Base-by-base conservation (phyloP, 371 early-diverging fungal species). In the Apophysomyces trapeziformis region DNA sequence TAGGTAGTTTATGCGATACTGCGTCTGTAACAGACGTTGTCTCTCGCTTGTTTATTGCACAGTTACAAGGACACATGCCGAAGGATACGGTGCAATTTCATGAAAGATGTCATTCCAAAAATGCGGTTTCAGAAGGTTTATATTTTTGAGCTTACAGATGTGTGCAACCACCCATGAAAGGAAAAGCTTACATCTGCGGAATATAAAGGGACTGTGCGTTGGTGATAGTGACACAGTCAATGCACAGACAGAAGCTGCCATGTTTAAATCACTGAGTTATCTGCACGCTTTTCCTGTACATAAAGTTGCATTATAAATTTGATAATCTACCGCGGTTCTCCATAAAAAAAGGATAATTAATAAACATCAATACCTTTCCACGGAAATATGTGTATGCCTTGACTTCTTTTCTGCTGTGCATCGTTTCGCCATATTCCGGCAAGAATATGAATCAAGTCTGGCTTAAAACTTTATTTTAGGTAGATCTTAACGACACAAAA, bases 91-190 rank as follows among this genome's bases (percentile, higher is more conserved):
- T 26, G 54, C 9, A 6, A 50, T 21, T n/a, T 9, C 21, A 50
- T 50, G 9, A 21, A 50, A 26, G n/a, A 9, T 21, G 21, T 50
- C 54, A 50, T 18, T 21, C 21, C 21, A 21, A 21, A 26, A 26
- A 26, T 21, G 54, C 21, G 54, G 54, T 50, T 50, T 21, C 9
- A 50, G 54, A 50, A 21, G 54, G 7, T 50, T 50, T 50, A 50
- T 50, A 50, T 21, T 26, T 18, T 50, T 26, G 8, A 11, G 9
- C 21, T 9, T 21, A 21, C 21, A 50, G 35, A 9, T 50, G 16
- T 50, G 54, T 16, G 54, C 11, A 7, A 16, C 21, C 54, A 26
- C 11, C 54, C 21, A 21, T 26, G 8, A 21, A 21, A 7, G 54
- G 54, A 11, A 50, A 50, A 8, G 11, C 11, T 8, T 41, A 41